A percentile compares a stretch with the other conserved stretches of the same genome.
Evolutionary conservation across 257 asterid genomes (phyloP).

Genomic region (Eustoma russellianum): DNA sequence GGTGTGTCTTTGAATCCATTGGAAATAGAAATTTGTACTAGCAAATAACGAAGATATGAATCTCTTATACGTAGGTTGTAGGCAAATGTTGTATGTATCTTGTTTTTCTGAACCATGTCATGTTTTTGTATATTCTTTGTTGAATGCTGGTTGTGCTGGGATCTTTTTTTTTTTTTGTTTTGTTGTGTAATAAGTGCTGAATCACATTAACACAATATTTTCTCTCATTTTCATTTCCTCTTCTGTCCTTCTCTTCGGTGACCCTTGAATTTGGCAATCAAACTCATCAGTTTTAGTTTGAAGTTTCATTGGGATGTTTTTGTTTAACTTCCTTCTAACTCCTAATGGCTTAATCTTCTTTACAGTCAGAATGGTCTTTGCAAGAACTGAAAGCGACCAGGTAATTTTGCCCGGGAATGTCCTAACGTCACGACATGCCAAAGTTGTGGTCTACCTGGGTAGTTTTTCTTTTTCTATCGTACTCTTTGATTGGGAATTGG

Average conservation of each 20-base stretch:
- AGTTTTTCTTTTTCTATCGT: neutral
- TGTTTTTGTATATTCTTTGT: too few species aligned
- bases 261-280: neutral
- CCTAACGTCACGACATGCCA: constrained; percentile 23
- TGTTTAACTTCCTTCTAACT: neutral
- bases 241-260: neutral
- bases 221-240: neutral
- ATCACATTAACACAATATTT: neutral
- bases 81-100: too few species aligned
- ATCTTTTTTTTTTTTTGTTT: too few species aligned
- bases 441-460: constrained; percentile 28
- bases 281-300: neutral
- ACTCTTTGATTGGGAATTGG: too few species aligned
- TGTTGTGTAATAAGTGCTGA: too few species aligned
- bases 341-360: neutral
- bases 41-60: too few species aligned
- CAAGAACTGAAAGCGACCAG: constrained; percentile 24
- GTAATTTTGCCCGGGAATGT: constrained; percentile 26
- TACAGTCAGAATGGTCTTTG: constrained; percentile 13
- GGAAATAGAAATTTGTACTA: too few species aligned
- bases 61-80: too few species aligned
- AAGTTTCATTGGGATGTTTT: neutral
- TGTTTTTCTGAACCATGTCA: too few species aligned
- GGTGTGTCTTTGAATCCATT: too few species aligned
- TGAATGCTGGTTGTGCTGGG: neutral